These are phyloP conservation scores for Fusarium agapanthi DNA, from an alignment of 2,329 filamentous ascomycete species.

Conservation along the genomic window DNA sequence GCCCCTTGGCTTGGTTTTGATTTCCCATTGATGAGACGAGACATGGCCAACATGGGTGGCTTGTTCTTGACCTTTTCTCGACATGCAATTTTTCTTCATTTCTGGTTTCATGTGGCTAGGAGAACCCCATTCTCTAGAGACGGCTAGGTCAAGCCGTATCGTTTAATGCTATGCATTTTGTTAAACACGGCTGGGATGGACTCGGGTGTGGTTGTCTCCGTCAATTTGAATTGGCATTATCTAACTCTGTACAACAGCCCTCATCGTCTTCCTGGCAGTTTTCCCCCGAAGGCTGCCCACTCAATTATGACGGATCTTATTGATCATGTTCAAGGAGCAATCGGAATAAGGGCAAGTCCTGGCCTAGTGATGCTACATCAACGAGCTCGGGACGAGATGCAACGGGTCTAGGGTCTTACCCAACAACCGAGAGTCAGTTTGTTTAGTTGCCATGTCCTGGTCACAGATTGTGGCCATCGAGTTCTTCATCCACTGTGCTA, in stretches of 20 bases:
- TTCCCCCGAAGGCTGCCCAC: neutral
- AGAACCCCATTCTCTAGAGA: neutral
- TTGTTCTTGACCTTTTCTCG: neutral
- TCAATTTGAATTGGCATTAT: neutral
- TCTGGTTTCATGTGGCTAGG: slow-evolving; percentile 1
- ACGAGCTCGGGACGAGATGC: slow-evolving; percentile 16
- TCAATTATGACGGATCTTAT: neutral
- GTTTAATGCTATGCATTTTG: neutral
- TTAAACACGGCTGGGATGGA: neutral
- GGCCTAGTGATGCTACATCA: slow-evolving; percentile 4
- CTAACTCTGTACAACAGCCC: neutral
- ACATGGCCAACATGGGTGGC: slow-evolving; percentile 16
- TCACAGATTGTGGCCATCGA: slow-evolving; percentile 16
- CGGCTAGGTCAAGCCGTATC: neutral
- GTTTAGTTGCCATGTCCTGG: slow-evolving; percentile 22
- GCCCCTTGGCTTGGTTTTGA: slow-evolving; percentile 10
- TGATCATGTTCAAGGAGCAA: neutral
- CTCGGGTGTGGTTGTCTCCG: neutral
- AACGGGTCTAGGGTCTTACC: slow-evolving; percentile 19
- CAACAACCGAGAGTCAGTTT: slow-evolving; percentile 17
- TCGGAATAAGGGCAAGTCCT: neutral
- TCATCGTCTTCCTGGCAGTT: neutral
- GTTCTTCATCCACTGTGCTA: slow-evolving; percentile 7
- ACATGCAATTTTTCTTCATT: slow-evolving; percentile 11
- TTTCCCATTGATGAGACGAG: slow-evolving; percentile 18